Base-by-base conservation (phyloP, 805 yeast genomes). In the Isabelozyma rhagii region DNA sequence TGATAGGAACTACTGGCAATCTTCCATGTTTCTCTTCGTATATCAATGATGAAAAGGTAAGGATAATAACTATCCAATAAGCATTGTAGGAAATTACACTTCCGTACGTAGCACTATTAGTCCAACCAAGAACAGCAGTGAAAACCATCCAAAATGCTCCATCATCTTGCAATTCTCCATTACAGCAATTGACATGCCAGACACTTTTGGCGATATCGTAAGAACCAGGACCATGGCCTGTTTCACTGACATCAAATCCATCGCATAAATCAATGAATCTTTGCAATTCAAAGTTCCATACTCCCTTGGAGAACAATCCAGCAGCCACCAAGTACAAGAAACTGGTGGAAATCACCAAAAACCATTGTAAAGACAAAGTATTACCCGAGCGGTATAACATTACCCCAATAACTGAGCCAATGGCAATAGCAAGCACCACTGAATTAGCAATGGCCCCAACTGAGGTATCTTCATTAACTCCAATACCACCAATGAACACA, bases 131-230 rank as follows among this genome's bases (percentile, higher is more conserved):
- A 38, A 74, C 60, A 38, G 79, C 78, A 46, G 72, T 74, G 51
- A 71, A 66, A 14, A 73, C 67, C 78, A 74, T 74, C 79, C 79
- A 74, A 66, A 75, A 71, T 38, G 62, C 53, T 1, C 72, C 70
- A 44, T 73, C 78, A 38, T 73, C 77, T 43, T 63, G 67, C 51
- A 70, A 57, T 46, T 62, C 66, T 5, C 79, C 79, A 51, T 72
- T 70, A 51, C 78, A 74, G 55, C 79, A 74, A 58, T 74, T 73
- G 21, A 74, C 78, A 56, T 74, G 79, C 79, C 79, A 74, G 9
- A 74, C 68, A 48, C 73, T 64, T 29, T 56, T 65, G 41, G 63
- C 52, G 29, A 74, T 68, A 48, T 74, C 77, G 49, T 74, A 74
- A 2, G 77, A 70, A 2, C 78, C 79, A 2, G 79, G 78, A 1